These are phyloP conservation scores for Eucalyptus viminalis DNA, from an alignment of 345 rosid genomes.

Conservation along the genomic window DNA sequence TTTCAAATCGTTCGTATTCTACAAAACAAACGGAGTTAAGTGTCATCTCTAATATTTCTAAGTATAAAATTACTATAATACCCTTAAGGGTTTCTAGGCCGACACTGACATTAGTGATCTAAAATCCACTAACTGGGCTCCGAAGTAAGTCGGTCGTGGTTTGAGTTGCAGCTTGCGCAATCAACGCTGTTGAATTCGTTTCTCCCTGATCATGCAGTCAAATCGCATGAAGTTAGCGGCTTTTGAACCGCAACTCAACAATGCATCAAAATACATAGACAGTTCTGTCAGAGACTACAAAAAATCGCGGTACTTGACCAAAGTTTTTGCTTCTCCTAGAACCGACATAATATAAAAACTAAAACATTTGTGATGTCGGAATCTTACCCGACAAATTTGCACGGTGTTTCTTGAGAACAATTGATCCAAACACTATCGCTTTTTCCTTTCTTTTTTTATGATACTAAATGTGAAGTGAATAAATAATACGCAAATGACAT, in stretches of 20 bases:
- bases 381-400: background rate
- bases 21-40: rapidly evolving
- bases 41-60: background rate
- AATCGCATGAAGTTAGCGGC: background rate
- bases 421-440: background rate
- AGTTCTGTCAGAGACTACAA: background rate
- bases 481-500: no score
- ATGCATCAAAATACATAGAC: background rate
- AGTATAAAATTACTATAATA: no score
- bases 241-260: background rate
- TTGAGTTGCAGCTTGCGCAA: background rate
- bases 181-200: background rate
- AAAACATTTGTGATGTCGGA: background rate
- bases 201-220: background rate
- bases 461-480: no score
- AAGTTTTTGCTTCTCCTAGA: background rate
- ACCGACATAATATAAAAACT: no score
- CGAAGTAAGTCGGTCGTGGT: background rate
- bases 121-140: background rate
- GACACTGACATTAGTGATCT: background rate
- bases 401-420: background rate
- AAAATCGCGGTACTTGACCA: background rate
- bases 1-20: no score
- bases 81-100: background rate
- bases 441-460: background rate